Conservation (phyloP, 1,139 yeast species). For the Lodderomyces orthopsilosis region DNA sequence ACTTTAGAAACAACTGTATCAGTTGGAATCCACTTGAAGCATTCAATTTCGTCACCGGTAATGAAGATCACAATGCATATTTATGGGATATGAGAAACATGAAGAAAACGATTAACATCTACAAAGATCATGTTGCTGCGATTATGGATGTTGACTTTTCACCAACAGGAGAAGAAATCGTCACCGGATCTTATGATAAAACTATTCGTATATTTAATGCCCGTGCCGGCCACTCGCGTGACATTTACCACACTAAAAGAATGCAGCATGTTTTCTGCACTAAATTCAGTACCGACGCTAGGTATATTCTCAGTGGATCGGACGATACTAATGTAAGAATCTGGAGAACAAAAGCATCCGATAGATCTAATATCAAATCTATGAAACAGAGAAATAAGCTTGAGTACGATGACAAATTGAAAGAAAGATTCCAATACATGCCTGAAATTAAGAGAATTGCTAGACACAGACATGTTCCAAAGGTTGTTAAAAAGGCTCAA, state of each 20-base stretch:
- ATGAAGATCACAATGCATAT: conserved; percentile 93
- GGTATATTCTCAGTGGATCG: conserved; percentile 84
- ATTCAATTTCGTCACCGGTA: conserved; percentile 84
- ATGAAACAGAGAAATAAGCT: conserved; percentile 77
- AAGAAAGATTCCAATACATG: conserved; percentile 92
- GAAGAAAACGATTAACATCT: conserved; percentile 73
- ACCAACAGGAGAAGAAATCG: conserved; percentile 96
- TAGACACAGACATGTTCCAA: conserved; percentile 90
- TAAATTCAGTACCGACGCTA: conserved; percentile 82
- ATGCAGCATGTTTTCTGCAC: conserved; percentile 94
- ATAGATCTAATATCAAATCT: conserved; percentile 76
- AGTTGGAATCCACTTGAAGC: conserved; percentile 99
- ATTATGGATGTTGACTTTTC: conserved; percentile 92
- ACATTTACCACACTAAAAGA: conserved; percentile 92
- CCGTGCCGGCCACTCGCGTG: conserved; percentile 88
- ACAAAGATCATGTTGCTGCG: conserved; percentile 95
- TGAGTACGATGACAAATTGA: conserved; percentile 87
- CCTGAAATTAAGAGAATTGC: conserved; percentile 91
- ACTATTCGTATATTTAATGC: conserved; percentile 78
- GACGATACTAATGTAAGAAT: conserved; percentile 94
- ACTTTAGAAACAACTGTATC: conserved; percentile 78
- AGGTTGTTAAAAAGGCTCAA: conserved; percentile 79
- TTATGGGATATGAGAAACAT: conserved; percentile 96
- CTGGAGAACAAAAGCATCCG: conserved; percentile 89
- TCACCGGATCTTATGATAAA: conserved; percentile 93